Evolutionary conservation across 176 grass and related monocot species (phyloP), one percentile per base, ranked within the genome.

Genomic region (Poa pratensis): DNA sequence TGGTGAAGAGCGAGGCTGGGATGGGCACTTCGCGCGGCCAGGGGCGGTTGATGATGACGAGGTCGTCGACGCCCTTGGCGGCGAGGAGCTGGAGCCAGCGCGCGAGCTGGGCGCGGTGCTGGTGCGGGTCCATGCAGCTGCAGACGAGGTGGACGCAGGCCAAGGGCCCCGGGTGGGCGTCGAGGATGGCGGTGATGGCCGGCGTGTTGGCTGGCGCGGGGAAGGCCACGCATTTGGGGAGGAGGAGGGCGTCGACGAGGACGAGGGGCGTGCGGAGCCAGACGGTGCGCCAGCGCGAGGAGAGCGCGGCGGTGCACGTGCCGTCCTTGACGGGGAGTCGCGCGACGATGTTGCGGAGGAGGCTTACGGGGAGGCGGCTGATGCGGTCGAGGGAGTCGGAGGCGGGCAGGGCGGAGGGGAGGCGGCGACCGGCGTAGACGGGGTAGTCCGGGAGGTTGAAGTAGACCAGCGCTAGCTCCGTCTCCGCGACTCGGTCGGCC

Each of bases 131-230:
- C 64, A 83, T 71, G 66, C 1, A 2, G 50, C 22, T 30, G 68
- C 69, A 43, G 15, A 54, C 20, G 68, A 83, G 63, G 81, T 69
- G 81, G 68, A 83, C 65, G 68, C 26, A 20, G 19, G n/a, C 4
- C 52, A 83, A 57, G 6, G 68, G 81, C 15, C 81, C 80, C 32
- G 80, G 66, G 67, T 83, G 80, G 2, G 67, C 17, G 1, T 34
- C 34, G 34, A 83, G 20, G 64, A 83, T 32, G 80, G 14, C 48
- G 30, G 34, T 3, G 75, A 78, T 3, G 39, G 19, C 35, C 34
- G 53, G 60, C 65, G 81, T 35, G 39, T 18, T 27, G 40, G 54
- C 12, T 34, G 7, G 3, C 50, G 0, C 1, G 34, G 69, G 69
- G 18, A n/a, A 53, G 70, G 17, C 46, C 0, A 2, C 16, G 71